Evolutionary conservation across 2,329 filamentous ascomycete genomes (phyloP).

Genomic region (Fusarium compactum): DNA sequence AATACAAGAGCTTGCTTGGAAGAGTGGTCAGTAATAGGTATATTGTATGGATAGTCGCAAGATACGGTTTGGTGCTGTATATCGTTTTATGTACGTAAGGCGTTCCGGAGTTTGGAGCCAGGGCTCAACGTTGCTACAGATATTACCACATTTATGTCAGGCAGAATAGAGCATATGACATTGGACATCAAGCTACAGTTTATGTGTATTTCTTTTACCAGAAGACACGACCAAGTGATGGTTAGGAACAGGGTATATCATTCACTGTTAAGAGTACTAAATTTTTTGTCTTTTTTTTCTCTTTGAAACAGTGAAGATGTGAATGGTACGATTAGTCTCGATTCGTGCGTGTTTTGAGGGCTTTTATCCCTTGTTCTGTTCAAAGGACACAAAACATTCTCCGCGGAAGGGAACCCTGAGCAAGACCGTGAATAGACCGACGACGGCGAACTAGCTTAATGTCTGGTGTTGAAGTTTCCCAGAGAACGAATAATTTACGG

Average conservation of each 20-base stretch:
- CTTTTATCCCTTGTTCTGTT: constrained; percentile 8
- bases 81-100: constrained; percentile 45
- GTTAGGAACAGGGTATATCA: background rate
- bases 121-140: constrained; percentile 36
- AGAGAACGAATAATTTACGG: constrained; percentile 30
- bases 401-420: constrained; percentile 13
- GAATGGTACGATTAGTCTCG: constrained; percentile 33
- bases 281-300: too few relatives aligned
- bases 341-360: constrained; percentile 28
- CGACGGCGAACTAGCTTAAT: constrained; percentile 23
- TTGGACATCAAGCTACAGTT: constrained; percentile 6
- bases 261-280: background rate
- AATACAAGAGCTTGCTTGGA: constrained; percentile 1
- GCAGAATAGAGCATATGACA: constrained; percentile 29
- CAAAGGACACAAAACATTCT: constrained; percentile 15
- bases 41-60: constrained; percentile 33
- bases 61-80: constrained; percentile 30
- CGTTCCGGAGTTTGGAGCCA: constrained; percentile 37
- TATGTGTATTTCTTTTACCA: background rate
- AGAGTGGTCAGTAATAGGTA: constrained; percentile 23
- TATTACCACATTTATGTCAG: constrained; percentile 31
- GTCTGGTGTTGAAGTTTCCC: constrained; percentile 8
- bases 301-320: constrained; percentile 1
- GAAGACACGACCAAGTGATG: background rate
- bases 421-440: constrained; percentile 40